These are phyloP conservation scores for Sporopachydermia lactativora DNA, from an alignment of 805 yeast species.

Conservation along the genomic window DNA sequence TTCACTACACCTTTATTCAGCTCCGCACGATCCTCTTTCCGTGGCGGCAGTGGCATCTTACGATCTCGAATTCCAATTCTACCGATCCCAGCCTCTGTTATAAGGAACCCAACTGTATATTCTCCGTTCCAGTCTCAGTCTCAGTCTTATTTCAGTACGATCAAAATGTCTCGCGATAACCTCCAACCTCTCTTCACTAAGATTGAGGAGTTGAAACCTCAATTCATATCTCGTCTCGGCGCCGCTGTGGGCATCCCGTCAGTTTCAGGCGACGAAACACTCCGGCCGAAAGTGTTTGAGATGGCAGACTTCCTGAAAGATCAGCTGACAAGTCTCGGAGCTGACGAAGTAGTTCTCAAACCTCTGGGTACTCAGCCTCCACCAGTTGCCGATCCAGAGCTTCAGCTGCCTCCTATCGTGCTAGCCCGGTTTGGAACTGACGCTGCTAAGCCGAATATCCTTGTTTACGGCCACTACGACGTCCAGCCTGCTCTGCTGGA, in stretches of 20 bases:
- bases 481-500: conserved; percentile 90
- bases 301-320: conserved; percentile 73
- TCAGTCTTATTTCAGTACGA: not conserved
- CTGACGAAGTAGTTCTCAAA: conserved; percentile 65
- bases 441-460: conserved; percentile 71
- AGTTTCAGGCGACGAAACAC: conserved; percentile 79
- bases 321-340: conserved; percentile 63
- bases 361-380: conserved; percentile 86
- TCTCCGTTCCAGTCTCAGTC: too few relatives aligned
- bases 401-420: conserved; percentile 89
- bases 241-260: conserved; percentile 92
- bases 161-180: conserved; percentile 3
- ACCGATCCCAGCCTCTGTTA: too few relatives aligned
- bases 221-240: conserved; percentile 49
- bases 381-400: conserved; percentile 53
- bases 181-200: conserved; percentile 32
- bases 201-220: conserved; percentile 62
- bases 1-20: too few relatives aligned
- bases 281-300: conserved; percentile 79
- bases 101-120: too few relatives aligned
- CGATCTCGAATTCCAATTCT: too few relatives aligned
- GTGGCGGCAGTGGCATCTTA: too few relatives aligned
- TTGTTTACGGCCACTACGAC: conserved; percentile 94
- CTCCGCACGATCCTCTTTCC: too few relatives aligned
- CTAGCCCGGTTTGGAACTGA: conserved; percentile 77